phyloP scores from a whole-genome alignment of 441 rosid species.

The Adansonia gregorii region DNA sequence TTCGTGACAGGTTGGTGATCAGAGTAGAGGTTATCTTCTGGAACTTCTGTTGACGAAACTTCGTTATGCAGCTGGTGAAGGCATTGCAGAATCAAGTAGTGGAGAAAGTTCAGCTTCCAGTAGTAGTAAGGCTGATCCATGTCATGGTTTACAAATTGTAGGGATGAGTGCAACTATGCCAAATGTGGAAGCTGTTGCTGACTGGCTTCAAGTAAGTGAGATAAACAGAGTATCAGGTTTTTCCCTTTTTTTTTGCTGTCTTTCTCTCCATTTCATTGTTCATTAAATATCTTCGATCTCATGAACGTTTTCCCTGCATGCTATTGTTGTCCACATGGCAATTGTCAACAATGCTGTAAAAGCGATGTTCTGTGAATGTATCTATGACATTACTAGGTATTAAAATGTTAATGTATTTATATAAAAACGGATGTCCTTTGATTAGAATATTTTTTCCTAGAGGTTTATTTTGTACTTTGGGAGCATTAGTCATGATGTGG shows the following conservation, averaged over 20 bases:
- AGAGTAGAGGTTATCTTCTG: constrained; percentile 93
- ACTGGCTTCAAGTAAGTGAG: constrained; percentile 93
- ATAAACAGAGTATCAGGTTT: constrained; percentile 23
- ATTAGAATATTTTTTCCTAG: background rate
- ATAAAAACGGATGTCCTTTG: background rate
- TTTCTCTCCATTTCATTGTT: constrained; percentile 23
- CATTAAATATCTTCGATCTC: constrained; percentile 10
- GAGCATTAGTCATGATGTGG: background rate
- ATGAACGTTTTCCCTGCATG: constrained; percentile 2
- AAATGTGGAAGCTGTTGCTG: constrained; percentile 94
- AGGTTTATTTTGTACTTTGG: background rate
- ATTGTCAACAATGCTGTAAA: constrained; percentile 21
- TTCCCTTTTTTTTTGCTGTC: constrained; percentile 8
- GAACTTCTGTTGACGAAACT: constrained; percentile 97
- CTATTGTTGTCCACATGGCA: constrained; percentile 3
- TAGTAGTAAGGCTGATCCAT: constrained; percentile 78
- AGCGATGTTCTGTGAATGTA: constrained; percentile 15
- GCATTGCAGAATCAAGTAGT: constrained; percentile 74
- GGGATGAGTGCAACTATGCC: constrained; percentile 99
- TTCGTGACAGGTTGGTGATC: constrained; percentile 89
- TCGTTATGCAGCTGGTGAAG: constrained; percentile 98
- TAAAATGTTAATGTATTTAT: constrained; percentile 5
- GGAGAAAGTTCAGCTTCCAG: constrained; percentile 91
- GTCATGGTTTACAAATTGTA: constrained; percentile 90
- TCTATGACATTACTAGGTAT: constrained; percentile 14